Evolutionary conservation across 345 rosid genomes (phyloP).

Genomic region (Brassica nigra): DNA sequence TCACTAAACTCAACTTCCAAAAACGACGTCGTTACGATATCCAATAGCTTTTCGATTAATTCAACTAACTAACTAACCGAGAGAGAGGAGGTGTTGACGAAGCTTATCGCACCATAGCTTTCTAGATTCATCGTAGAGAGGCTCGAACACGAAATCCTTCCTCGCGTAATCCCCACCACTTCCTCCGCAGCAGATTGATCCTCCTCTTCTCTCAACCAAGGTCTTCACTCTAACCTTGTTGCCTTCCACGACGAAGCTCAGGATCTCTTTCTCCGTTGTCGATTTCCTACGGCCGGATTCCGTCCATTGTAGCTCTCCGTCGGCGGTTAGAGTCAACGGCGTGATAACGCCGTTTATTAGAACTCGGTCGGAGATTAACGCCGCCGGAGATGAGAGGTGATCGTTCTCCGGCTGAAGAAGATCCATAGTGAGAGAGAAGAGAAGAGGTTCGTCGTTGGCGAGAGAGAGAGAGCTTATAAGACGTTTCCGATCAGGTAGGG

Average conservation of each 20-base stretch:
- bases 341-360: constrained; percentile 46
- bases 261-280: constrained; percentile 57
- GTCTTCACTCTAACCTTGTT: constrained; percentile 55
- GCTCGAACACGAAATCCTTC: constrained; percentile 75
- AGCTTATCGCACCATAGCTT: constrained; percentile 65
- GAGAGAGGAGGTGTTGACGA: constrained; percentile 56
- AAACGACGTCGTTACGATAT: background rate
- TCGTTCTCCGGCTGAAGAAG: constrained; percentile 31
- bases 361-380: constrained; percentile 53
- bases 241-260: constrained; percentile 68
- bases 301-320: constrained; percentile 61
- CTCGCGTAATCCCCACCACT: constrained; percentile 53
- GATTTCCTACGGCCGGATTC: constrained; percentile 48
- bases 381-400: constrained; percentile 2
- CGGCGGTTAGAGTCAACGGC: constrained; percentile 50
- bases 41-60: background rate
- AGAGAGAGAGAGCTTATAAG: background rate
- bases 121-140: constrained; percentile 57
- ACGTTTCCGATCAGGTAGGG: constrained; percentile 1
- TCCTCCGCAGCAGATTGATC: constrained; percentile 53
- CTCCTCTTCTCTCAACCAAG: constrained; percentile 43
- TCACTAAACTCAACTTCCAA: background rate
- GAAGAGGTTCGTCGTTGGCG: background rate
- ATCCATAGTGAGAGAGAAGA: constrained; percentile 35
- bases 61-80: constrained; percentile 47